phyloP scores from a whole-genome alignment of 2,329 filamentous ascomycete species.

The Parascedosporium putredinis region DNA sequence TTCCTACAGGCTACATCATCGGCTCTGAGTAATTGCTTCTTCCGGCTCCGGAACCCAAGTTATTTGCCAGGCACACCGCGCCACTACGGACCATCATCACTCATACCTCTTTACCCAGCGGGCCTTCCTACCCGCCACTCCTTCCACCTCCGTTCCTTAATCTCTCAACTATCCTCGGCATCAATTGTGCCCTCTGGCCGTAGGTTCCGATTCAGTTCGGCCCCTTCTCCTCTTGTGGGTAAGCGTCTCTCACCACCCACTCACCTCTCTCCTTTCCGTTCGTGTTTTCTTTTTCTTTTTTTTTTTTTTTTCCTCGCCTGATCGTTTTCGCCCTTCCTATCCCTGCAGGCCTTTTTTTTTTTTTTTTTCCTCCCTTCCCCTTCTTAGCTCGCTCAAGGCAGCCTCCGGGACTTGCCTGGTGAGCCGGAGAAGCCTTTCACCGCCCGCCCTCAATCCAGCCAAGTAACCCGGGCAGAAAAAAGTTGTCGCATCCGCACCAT shows the following conservation, averaged over 20 bases:
- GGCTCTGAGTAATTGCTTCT: not conserved
- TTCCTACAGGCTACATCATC: not conserved
- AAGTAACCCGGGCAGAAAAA: not conserved
- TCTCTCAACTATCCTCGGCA: not conserved
- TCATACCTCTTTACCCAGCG: too few species aligned
- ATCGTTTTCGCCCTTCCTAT: too few species aligned
- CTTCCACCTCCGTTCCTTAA: not conserved
- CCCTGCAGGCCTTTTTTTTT: too few species aligned
- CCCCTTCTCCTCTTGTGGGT: not conserved
- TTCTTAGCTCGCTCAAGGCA: too few species aligned
- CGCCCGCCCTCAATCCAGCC: not conserved
- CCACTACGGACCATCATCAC: not conserved
- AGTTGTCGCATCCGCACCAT: not conserved
- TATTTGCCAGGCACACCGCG: not conserved
- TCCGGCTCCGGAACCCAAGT: not conserved
- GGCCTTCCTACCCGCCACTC: not conserved
- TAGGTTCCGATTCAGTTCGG: not conserved
- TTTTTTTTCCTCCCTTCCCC: not conserved
- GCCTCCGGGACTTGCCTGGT: not conserved
- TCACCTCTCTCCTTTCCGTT: not conserved
- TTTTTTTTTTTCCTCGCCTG: too few species aligned
- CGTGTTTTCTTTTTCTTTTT: too few species aligned
- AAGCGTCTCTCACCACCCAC: not conserved
- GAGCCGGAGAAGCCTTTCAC: not conserved
- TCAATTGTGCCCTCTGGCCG: not conserved